phyloP scores from a whole-genome alignment of 345 rosid species.

The Carallia brachiata region DNA sequence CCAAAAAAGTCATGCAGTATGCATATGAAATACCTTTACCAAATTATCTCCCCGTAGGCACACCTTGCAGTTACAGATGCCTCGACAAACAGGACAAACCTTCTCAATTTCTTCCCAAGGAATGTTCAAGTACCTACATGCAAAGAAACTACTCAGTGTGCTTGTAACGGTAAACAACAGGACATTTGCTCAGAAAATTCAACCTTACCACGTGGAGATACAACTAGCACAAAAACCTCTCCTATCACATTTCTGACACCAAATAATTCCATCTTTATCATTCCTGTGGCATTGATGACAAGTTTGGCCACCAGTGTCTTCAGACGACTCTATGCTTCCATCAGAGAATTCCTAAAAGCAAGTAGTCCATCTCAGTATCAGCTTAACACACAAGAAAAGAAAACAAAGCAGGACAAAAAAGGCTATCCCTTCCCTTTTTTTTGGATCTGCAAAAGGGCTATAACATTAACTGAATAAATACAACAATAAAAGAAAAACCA shows the following conservation, averaged over 20 bases:
- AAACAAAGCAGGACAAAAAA: background rate
- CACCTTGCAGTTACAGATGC: slow-evolving; percentile 80
- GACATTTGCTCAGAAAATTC: slow-evolving; percentile 14
- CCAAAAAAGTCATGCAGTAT: background rate
- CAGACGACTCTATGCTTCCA: slow-evolving; percentile 61
- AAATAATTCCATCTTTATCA: slow-evolving; percentile 55
- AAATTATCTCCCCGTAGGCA: slow-evolving; percentile 82
- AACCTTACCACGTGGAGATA: slow-evolving; percentile 63
- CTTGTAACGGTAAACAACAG: slow-evolving; percentile 6
- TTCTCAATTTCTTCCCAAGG: slow-evolving; percentile 76
- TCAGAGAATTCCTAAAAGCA: slow-evolving; percentile 69
- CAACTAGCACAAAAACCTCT: slow-evolving; percentile 88
- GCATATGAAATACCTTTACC: slow-evolving; percentile 59
- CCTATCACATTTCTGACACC: slow-evolving; percentile 78
- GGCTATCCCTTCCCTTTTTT: background rate
- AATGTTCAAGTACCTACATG: slow-evolving; percentile 60
- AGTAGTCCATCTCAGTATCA: slow-evolving; percentile 14
- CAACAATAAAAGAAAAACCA: background rate
- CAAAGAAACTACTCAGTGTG: slow-evolving; percentile 12
- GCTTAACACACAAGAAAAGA: background rate
- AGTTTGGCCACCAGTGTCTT: slow-evolving; percentile 63
- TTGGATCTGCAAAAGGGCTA: background rate
- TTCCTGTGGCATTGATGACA: slow-evolving; percentile 87
- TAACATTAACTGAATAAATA: slow-evolving; percentile 8
- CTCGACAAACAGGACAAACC: slow-evolving; percentile 93